A percentile compares a stretch with the other conserved stretches of the same genome.
Evolutionary conservation across 257 asterid genomes (phyloP).

Genomic region (Ilex asprella): DNA sequence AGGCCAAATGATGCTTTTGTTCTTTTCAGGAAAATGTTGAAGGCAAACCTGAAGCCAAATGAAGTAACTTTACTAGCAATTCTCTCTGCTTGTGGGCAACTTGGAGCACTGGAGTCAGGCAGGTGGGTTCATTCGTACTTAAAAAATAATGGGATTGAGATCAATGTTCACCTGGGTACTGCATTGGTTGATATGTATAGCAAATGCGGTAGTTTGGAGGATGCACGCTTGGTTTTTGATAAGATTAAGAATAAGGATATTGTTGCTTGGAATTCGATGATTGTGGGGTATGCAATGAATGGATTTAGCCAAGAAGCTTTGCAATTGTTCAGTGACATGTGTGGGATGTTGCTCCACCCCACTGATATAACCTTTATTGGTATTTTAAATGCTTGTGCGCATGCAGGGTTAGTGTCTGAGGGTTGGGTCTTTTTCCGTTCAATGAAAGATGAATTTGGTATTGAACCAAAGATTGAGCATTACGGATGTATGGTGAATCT

Average conservation of each 20-base stretch:
- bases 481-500: not conserved
- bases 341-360: not conserved
- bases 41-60: not conserved
- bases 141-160: not conserved
- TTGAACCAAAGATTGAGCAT: not conserved
- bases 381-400: not conserved
- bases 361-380: not conserved
- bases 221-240: not conserved
- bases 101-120: not conserved
- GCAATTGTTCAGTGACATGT: not conserved
- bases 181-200: not conserved
- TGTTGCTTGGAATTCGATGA: not conserved
- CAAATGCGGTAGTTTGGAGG: conserved; percentile 1
- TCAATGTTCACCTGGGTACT: not conserved
- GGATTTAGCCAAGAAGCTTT: not conserved
- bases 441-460: not conserved
- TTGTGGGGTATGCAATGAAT: not conserved
- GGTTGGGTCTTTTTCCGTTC: not conserved
- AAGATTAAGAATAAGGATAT: not conserved
- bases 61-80: not conserved
- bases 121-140: not conserved
- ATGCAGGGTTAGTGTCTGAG: not conserved
- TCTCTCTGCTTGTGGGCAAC: not conserved
- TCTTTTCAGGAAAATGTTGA: not conserved
- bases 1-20: not conserved